These are phyloP conservation scores for Phytophthora rubi DNA, from an alignment of 352 stramenopile species.

Conservation along the genomic window DNA sequence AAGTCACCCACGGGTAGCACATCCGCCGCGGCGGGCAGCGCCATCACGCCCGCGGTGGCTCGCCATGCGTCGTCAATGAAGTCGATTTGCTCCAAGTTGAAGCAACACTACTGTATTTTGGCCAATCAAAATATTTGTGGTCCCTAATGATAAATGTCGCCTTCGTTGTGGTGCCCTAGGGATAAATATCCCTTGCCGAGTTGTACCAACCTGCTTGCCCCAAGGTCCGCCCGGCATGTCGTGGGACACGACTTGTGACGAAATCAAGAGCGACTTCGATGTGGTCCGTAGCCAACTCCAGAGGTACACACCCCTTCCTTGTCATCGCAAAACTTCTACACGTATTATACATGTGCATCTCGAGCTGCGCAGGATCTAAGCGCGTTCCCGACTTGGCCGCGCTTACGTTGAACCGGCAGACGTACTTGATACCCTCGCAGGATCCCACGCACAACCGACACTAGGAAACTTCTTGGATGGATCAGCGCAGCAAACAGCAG, in stretches of 20 bases:
- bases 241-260: too few relatives aligned
- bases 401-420: conserved; percentile 1
- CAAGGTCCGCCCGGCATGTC: conserved; percentile 4
- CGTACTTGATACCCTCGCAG: too few relatives aligned
- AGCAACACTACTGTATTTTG: too few relatives aligned
- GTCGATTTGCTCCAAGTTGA: too few relatives aligned
- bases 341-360: conserved; percentile 7
- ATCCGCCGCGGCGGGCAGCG: too few relatives aligned
- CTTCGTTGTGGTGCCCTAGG: too few relatives aligned
- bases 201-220: neutral
- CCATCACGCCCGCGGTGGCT: too few relatives aligned
- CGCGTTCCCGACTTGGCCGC: neutral
- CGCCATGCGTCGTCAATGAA: too few relatives aligned
- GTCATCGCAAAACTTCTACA: conserved; percentile 28
- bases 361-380: neutral
- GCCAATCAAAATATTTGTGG: too few relatives aligned
- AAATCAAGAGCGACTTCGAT: conserved; percentile 20
- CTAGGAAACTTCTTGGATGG: neutral
- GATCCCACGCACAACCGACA: neutral
- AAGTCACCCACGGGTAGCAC: too few relatives aligned
- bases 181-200: neutral
- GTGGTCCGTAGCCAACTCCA: conserved; percentile 27
- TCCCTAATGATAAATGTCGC: too few relatives aligned
- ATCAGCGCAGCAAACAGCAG: neutral
- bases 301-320: conserved; percentile 18